phyloP scores from a whole-genome alignment of 768 basidiomycete species.

The Nidula microcarpa region DNA sequence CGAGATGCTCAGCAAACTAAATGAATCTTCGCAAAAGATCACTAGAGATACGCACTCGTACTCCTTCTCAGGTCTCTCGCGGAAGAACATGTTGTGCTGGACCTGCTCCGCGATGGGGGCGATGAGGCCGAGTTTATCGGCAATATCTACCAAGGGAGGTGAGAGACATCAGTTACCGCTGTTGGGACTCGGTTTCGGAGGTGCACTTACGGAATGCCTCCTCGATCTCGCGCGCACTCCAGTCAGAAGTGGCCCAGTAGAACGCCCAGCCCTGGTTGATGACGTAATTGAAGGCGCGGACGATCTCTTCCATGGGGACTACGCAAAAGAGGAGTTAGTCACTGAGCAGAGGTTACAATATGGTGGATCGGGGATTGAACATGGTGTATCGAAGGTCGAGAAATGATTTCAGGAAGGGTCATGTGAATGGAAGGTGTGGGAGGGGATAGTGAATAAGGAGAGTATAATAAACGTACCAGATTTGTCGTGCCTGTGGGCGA shows the following conservation, averaged over 20 bases:
- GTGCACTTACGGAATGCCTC: constrained; percentile 48
- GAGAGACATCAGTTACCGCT: not conserved
- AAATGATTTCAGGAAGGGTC: too few relatives aligned
- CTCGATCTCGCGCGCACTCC: constrained; percentile 60
- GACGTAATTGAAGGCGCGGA: constrained; percentile 72
- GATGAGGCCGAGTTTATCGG: constrained; percentile 60
- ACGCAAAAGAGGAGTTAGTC: not conserved
- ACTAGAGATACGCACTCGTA: constrained; percentile 42
- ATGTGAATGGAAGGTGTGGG: not conserved
- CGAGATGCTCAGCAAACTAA: not conserved
- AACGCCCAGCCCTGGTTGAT: constrained; percentile 66
- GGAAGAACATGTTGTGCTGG: constrained; percentile 70
- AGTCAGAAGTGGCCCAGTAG: constrained; percentile 69
- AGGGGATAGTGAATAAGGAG: not conserved
- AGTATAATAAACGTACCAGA: constrained; percentile 33
- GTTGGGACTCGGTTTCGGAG: not conserved
- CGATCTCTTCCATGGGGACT: constrained; percentile 69
- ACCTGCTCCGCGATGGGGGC: constrained; percentile 76
- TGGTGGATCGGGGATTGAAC: too few relatives aligned
- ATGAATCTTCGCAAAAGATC: not conserved
- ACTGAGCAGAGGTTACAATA: too few relatives aligned
- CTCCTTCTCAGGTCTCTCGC: constrained; percentile 79
- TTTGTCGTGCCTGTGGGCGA: constrained; percentile 64
- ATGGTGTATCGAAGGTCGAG: too few relatives aligned
- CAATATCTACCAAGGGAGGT: constrained; percentile 43